Conservation (phyloP, 2,329 filamentous ascomycete genomes). For the Nemania abortiva region DNA sequence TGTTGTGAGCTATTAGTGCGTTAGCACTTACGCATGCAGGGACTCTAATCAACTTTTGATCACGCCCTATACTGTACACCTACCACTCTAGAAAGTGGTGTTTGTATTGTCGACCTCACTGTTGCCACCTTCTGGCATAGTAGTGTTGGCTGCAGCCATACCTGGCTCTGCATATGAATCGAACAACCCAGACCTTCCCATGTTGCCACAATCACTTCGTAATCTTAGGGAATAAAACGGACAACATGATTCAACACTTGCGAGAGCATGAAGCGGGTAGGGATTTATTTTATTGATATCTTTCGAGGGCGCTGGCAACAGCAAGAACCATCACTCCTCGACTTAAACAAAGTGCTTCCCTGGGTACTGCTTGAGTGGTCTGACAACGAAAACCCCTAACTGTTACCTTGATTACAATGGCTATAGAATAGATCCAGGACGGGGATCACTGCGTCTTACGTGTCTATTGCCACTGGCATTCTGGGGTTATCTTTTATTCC, state of each 20-base stretch:
- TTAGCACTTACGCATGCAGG: neutral
- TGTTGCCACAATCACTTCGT: neutral
- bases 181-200: neutral
- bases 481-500: neutral
- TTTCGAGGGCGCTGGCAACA: neutral
- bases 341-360: neutral
- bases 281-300: neutral
- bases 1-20: neutral
- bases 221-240: neutral
- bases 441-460: neutral
- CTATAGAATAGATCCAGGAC: neutral
- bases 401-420: neutral
- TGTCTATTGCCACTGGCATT: neutral
- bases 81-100: no score
- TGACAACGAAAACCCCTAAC: neutral
- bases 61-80: neutral
- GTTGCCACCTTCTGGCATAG: neutral
- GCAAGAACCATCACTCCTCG: neutral
- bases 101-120: neutral
- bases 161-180: neutral
- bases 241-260: neutral
- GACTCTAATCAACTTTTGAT: neutral
- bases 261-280: neutral
- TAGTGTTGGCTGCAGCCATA: neutral
- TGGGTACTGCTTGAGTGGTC: neutral